These are phyloP conservation scores for Pichia deserticola DNA, from an alignment of 805 yeast species.

Conservation along the genomic window DNA sequence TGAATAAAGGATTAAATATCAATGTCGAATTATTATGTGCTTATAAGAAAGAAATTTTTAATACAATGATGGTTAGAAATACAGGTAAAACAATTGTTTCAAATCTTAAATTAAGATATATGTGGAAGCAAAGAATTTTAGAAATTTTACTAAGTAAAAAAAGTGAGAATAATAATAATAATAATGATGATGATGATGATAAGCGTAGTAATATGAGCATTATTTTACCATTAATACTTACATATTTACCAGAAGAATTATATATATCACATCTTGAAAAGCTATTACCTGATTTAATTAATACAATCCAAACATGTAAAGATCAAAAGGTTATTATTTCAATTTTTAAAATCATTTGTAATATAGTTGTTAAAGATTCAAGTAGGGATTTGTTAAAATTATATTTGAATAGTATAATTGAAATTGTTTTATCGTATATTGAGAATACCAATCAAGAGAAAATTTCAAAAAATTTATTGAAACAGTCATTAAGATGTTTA, in stretches of 20 bases:
- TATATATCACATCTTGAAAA: conserved; percentile 6
- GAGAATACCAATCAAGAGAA: background rate
- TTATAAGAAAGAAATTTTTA: conserved; percentile 2
- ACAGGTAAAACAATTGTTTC: conserved; percentile 25
- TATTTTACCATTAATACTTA: conserved; percentile 66
- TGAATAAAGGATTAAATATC: background rate
- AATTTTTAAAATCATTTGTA: conserved; percentile 5
- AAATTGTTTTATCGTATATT: background rate
- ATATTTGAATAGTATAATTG: conserved; percentile 8
- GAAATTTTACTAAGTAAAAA: conserved; percentile 45
- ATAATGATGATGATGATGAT: background rate
- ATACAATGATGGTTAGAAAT: conserved; percentile 5
- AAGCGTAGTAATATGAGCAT: conserved; percentile 32
- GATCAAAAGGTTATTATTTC: conserved; percentile 6
- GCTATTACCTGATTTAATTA: conserved; percentile 9
- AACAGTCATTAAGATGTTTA: conserved; percentile 49
- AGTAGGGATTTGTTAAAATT: conserved; percentile 5
- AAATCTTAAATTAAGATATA: conserved; percentile 52
- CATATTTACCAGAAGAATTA: conserved; percentile 36
- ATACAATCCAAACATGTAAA: conserved; percentile 1
- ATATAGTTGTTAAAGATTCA: conserved; percentile 4
- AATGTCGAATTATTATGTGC: background rate
- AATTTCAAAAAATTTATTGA: background rate
- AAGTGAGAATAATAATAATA: too few relatives aligned
- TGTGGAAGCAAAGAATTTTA: conserved; percentile 80